A percentile compares a stretch with the other conserved stretches of the same genome.
phyloP scores from a whole-genome alignment of 2,329 filamentous ascomycete genomes.

The Dothistroma septosporum region DNA sequence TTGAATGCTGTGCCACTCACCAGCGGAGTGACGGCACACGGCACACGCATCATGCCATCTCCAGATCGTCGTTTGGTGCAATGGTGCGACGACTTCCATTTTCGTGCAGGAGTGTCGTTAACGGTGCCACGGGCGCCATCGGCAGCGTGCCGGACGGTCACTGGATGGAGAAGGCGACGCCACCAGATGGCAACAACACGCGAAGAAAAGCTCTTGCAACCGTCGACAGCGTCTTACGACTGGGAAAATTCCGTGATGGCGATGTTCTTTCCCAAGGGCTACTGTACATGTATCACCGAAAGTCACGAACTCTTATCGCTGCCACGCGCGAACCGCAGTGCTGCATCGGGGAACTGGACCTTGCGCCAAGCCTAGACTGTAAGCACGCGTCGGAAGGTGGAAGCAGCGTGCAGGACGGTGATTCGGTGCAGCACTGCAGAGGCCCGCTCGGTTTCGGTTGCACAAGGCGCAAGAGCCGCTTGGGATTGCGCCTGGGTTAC shows the following conservation, averaged over 20 bases:
- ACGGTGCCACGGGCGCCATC: not conserved
- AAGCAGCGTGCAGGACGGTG: not conserved
- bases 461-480: not conserved
- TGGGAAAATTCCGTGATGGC: too few species aligned
- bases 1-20: not conserved
- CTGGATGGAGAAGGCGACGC: not conserved
- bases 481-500: too few species aligned
- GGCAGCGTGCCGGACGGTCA: not conserved
- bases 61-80: not conserved
- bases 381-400: not conserved
- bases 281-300: not conserved
- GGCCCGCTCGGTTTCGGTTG: not conserved
- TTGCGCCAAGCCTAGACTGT: not conserved
- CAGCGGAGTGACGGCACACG: not conserved
- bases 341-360: not conserved
- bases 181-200: not conserved
- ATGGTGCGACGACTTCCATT: not conserved
- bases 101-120: not conserved
- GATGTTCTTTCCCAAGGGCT: too few species aligned
- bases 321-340: not conserved
- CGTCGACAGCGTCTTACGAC: not conserved
- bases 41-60: not conserved
- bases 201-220: not conserved
- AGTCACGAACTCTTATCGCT: not conserved
- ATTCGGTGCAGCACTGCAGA: not conserved